These are phyloP conservation scores for Cercospora sojina DNA, from an alignment of 2,329 filamentous ascomycete genomes.

Conservation along the genomic window DNA sequence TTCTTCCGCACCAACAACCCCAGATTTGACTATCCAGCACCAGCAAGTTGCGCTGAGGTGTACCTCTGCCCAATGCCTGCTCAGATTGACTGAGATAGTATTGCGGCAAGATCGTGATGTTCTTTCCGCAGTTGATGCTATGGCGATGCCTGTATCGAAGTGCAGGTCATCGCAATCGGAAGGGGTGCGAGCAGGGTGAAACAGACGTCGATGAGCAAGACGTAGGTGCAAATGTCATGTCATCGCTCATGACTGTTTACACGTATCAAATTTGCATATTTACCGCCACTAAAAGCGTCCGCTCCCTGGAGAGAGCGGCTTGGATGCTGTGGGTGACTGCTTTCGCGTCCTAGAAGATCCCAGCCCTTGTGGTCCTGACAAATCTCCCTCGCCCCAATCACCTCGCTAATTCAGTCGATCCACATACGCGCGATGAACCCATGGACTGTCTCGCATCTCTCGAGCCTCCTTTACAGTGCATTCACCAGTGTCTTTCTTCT, in stretches of 20 bases:
- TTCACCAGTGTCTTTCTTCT: neutral
- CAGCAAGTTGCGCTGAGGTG: conserved; percentile 36
- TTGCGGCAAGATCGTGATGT: neutral
- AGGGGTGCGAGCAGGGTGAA: neutral
- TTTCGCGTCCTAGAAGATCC: neutral
- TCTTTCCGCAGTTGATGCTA: neutral
- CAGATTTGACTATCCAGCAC: conserved; percentile 18
- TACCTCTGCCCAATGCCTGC: conserved; percentile 26
- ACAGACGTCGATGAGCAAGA: neutral
- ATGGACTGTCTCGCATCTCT: neutral
- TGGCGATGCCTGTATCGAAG: neutral
- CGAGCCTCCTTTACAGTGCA: neutral
- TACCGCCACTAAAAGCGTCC: neutral
- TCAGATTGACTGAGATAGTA: neutral
- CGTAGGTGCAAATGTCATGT: neutral
- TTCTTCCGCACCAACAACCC: conserved; percentile 34
- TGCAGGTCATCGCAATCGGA: neutral
- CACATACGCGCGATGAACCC: neutral
- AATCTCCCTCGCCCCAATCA: neutral
- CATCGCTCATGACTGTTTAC: neutral
- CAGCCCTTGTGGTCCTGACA: neutral
- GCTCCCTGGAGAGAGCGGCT: neutral
- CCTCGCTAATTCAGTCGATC: neutral
- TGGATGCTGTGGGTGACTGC: neutral
- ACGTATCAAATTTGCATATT: neutral